phyloP scores from a whole-genome alignment of 352 stramenopile species.

The Phytopythium litorale region DNA sequence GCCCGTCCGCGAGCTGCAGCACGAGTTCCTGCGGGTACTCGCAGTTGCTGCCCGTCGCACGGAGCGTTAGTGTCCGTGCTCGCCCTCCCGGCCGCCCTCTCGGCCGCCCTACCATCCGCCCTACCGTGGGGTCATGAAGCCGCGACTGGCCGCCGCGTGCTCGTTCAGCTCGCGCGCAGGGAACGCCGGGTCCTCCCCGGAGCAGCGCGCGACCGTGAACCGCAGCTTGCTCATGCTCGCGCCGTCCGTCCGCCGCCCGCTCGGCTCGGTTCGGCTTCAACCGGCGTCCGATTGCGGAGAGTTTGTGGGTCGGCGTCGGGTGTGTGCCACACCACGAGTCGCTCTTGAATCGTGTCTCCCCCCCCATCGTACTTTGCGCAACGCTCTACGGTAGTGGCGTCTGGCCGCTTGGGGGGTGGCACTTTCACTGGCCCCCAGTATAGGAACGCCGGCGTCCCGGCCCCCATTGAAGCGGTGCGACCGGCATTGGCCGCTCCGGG shows the following conservation, averaged over 20 bases:
- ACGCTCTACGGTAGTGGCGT: too few species aligned
- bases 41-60: constrained; percentile 63
- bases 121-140: constrained; percentile 81
- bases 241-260: too few species aligned
- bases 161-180: constrained; percentile 83
- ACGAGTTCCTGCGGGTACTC: constrained; percentile 93
- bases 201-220: constrained; percentile 81
- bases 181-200: constrained; percentile 85
- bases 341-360: too few species aligned
- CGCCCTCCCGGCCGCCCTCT: neutral
- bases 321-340: too few species aligned
- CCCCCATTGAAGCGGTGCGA: too few species aligned
- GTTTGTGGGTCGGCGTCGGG: too few species aligned
- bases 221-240: constrained; percentile 75
- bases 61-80: neutral
- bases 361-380: too few species aligned
- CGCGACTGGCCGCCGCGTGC: constrained; percentile 51
- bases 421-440: too few species aligned
- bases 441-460: too few species aligned
- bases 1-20: constrained; percentile 68
- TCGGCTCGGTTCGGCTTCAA: too few species aligned
- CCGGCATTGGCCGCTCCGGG: neutral
- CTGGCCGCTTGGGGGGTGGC: too few species aligned
- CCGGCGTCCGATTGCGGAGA: too few species aligned
- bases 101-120: neutral